phyloP scores from a whole-genome alignment of 306 rosid species.

The Lathyrus oleraceus region DNA sequence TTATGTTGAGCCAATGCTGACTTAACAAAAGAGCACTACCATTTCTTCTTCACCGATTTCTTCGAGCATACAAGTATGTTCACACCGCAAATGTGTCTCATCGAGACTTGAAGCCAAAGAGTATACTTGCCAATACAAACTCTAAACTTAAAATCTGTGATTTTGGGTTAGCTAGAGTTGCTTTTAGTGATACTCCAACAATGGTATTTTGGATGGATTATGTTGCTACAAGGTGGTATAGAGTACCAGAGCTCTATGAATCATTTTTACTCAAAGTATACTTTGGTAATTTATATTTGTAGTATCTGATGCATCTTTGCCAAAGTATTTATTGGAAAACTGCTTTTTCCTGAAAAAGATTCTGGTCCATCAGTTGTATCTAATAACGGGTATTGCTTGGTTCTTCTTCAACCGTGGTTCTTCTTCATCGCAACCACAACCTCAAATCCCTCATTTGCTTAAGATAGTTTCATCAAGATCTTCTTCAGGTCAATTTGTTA shows the following conservation, averaged over 20 bases:
- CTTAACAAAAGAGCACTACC: slow-evolving; percentile 86
- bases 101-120: slow-evolving; percentile 95
- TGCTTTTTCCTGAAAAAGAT: slow-evolving; percentile 95
- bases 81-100: slow-evolving; percentile 94
- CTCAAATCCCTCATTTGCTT: too few relatives aligned
- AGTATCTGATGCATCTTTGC: slow-evolving; percentile 97
- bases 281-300: slow-evolving; percentile 95
- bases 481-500: too few relatives aligned
- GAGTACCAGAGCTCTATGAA: slow-evolving; percentile 97
- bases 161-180: slow-evolving; percentile 95
- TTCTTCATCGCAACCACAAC: too few relatives aligned
- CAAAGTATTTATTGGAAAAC: slow-evolving; percentile 85
- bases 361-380: slow-evolving; percentile 92
- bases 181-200: slow-evolving; percentile 83
- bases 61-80: slow-evolving; percentile 91
- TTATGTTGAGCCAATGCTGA: too few relatives aligned
- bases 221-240: slow-evolving; percentile 98
- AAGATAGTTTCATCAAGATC: too few relatives aligned
- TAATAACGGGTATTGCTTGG: slow-evolving; percentile 96
- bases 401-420: too few relatives aligned
- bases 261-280: slow-evolving; percentile 98
- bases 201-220: slow-evolving; percentile 98
- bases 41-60: slow-evolving; percentile 92
- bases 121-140: slow-evolving; percentile 94
- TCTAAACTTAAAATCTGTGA: slow-evolving; percentile 95